A percentile compares a stretch with the other conserved stretches of the same genome.
Evolutionary conservation across 2,329 filamentous ascomycete genomes (phyloP).

Genomic region (Exophiala dermatitidis): DNA sequence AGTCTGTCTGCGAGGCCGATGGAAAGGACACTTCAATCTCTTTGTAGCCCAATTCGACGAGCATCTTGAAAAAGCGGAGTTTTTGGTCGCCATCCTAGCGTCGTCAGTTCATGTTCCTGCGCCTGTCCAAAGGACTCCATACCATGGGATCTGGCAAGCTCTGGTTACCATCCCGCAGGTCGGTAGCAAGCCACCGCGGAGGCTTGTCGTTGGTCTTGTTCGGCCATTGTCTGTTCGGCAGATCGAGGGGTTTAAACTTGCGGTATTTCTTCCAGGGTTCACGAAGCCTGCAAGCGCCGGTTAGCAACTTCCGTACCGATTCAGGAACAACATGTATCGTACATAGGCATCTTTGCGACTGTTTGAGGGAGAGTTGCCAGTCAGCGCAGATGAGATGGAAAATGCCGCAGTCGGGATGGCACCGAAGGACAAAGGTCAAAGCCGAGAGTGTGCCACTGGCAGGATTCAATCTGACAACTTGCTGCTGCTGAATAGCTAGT

Average conservation of each 20-base stretch:
- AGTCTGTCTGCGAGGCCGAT: conserved; percentile 89
- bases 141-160: conserved; percentile 90
- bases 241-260: conserved; percentile 41
- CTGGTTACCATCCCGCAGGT: conserved; percentile 89
- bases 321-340: not conserved
- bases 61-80: conserved; percentile 90
- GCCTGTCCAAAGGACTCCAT: conserved; percentile 29
- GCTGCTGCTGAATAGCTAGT: no score
- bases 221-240: conserved; percentile 64
- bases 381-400: no score
- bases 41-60: conserved; percentile 87
- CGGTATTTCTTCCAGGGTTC: conserved; percentile 45
- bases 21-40: conserved; percentile 97
- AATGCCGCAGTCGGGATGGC: no score
- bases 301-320: not conserved
- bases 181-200: conserved; percentile 83
- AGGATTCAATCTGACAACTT: no score
- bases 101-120: no score
- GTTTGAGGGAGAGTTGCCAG: no score
- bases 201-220: conserved; percentile 73
- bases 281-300: conserved; percentile 35
- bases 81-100: conserved; percentile 84
- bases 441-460: no score
- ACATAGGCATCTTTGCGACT: conserved; percentile 16
- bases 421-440: no score